Evolutionary conservation across 345 rosid species (phyloP), one percentile per base, ranked within the genome.

Genomic region (Aquilaria malaccensis): DNA sequence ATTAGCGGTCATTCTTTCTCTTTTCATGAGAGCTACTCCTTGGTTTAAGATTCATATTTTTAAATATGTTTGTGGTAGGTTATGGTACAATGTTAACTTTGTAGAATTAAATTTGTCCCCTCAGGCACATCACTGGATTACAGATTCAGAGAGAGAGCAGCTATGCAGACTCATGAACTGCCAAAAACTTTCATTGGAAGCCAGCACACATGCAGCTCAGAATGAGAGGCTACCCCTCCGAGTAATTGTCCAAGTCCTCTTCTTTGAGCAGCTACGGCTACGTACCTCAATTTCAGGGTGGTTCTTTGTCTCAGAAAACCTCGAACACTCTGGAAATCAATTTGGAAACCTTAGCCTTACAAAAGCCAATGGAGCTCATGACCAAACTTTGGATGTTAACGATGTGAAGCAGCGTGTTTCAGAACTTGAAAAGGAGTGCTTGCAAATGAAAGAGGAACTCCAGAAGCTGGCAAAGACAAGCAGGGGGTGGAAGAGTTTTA

Each of bases 201-300:
- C 96, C 52, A 85, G 89, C 80, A 80, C 89, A 1, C 96, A 88
- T 50, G 92, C 86, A 32, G 86, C 96, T n/a, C 96, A 88, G 70
- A 88, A 88, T 60, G 95, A 83, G 75, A 77, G 89, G 82, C 70
- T 87, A 32, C 95, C 95, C 14, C 87, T 87, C 49, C 68, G 91
- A n/a, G 87, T 85, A 59, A 78, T 85, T 3, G 83, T 87, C 67
- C 95, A 87, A 76, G 95, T 87, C 50, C 74, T 87, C 33, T 87
- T 85, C 77, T 87, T 87, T 29, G 95, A 87, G 60, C 91, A 87
- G 68, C 82, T 88, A 51, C 74, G 86, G 14, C 86, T 88, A 13
- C 81, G 96, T 10, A 85, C 86, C 33, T 88, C 96, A 10, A 58
- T 88, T 22, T 78, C 92, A 1, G 73, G 96, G 33, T 85, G 92